These are phyloP conservation scores for Amanita inopinata DNA, from an alignment of 768 basidiomycete genomes.

Conservation along the genomic window DNA sequence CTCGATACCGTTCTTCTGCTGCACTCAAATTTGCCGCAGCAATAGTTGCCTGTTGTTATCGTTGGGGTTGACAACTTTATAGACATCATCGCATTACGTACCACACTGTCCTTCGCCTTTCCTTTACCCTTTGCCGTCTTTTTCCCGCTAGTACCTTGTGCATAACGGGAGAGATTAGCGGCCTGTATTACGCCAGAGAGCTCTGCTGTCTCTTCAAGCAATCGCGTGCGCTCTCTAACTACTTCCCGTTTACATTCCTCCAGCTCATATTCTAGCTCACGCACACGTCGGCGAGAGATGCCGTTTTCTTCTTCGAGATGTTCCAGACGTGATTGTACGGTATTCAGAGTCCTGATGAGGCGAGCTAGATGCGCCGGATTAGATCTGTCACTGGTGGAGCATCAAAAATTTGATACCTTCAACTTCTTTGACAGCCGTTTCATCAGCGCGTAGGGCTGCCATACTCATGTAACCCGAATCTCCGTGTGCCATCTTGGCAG, in stretches of 20 bases:
- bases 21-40: slow-evolving; percentile 27
- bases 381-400: neutral
- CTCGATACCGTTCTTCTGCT: slow-evolving; percentile 45
- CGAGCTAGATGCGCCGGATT: slow-evolving; percentile 33
- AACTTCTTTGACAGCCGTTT: slow-evolving; percentile 38
- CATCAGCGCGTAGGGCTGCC: slow-evolving; percentile 35
- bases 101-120: slow-evolving; percentile 27
- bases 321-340: slow-evolving; percentile 58
- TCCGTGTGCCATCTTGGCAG: slow-evolving; percentile 36
- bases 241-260: slow-evolving; percentile 79
- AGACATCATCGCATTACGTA: neutral
- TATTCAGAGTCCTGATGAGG: slow-evolving; percentile 48
- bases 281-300: slow-evolving; percentile 71
- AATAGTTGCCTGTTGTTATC: slow-evolving; percentile 15
- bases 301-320: slow-evolving; percentile 77
- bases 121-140: slow-evolving; percentile 19
- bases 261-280: slow-evolving; percentile 80
- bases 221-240: slow-evolving; percentile 52
- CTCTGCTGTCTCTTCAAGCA: slow-evolving; percentile 46
- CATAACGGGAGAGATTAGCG: slow-evolving; percentile 17
- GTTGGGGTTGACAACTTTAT: neutral
- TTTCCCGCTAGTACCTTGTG: slow-evolving; percentile 23
- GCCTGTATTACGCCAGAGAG: slow-evolving; percentile 15
- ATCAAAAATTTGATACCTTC: slow-evolving; percentile 39
- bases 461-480: slow-evolving; percentile 30